Evolutionary conservation across 768 basidiomycete species (phyloP).

Genomic region (Lactifluus piperatus): DNA sequence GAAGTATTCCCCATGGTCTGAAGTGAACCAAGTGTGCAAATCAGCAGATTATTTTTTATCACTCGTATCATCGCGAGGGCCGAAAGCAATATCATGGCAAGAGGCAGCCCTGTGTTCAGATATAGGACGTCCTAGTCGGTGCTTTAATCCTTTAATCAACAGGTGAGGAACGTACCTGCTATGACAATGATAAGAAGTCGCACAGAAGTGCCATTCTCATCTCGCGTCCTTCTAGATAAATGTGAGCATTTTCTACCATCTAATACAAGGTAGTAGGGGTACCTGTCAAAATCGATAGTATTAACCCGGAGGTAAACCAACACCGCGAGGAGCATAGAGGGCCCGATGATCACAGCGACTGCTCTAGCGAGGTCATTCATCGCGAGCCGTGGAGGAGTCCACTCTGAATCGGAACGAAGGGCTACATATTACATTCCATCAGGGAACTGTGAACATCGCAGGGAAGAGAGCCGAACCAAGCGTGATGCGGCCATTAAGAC

Average conservation of each 20-base stretch:
- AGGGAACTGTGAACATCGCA: background rate
- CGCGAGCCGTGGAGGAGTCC: constrained; percentile 90
- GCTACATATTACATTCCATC: constrained; percentile 36
- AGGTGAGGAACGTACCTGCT: constrained; percentile 40
- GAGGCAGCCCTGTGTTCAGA: constrained; percentile 58
- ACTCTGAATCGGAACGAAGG: constrained; percentile 75
- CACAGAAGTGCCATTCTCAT: constrained; percentile 81
- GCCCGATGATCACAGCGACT: constrained; percentile 84
- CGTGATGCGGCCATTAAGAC: constrained; percentile 95
- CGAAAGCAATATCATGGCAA: constrained; percentile 92
- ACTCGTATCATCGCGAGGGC: constrained; percentile 97
- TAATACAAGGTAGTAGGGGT: background rate
- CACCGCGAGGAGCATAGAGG: constrained; percentile 71
- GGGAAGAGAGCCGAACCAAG: constrained; percentile 58
- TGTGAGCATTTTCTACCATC: background rate
- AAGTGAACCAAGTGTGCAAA: constrained; percentile 91
- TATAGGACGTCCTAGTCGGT: constrained; percentile 3
- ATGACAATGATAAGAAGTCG: constrained; percentile 92
- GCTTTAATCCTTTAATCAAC: background rate
- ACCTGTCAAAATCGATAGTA: constrained; percentile 48
- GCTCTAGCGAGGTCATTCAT: constrained; percentile 86
- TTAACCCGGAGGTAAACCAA: constrained; percentile 90
- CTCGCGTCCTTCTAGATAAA: constrained; percentile 42
- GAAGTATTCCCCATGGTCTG: constrained; percentile 99
- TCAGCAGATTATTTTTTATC: constrained; percentile 90